A percentile compares a stretch with the other conserved stretches of the same genome.
phyloP scores from a whole-genome alignment of 495 filamentous ascomycete species.

The Penicillium bialowiezense region DNA sequence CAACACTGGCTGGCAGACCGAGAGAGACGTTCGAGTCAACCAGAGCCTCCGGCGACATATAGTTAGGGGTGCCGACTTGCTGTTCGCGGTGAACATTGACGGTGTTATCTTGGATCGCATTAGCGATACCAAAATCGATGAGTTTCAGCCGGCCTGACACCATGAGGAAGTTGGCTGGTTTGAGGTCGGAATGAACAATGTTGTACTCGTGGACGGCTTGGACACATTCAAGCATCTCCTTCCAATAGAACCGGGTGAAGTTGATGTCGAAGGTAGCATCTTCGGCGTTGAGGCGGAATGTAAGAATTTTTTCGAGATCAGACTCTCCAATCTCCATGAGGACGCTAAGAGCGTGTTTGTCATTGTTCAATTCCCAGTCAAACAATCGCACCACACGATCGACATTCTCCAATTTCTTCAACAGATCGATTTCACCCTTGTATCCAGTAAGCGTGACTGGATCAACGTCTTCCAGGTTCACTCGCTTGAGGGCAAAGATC shows the following conservation, averaged over 20 bases:
- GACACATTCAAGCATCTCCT: slow-evolving; percentile 97
- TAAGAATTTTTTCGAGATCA: slow-evolving; percentile 87
- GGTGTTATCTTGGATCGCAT: slow-evolving; percentile 93
- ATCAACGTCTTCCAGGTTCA: slow-evolving; percentile 87
- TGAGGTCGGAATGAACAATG: slow-evolving; percentile 94
- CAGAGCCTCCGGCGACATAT: slow-evolving; percentile 95
- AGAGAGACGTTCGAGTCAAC: slow-evolving; percentile 76
- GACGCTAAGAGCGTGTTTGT: slow-evolving; percentile 81
- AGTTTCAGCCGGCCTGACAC: slow-evolving; percentile 80
- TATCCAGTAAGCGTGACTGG: slow-evolving; percentile 79
- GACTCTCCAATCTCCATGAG: slow-evolving; percentile 98
- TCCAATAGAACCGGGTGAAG: slow-evolving; percentile 97
- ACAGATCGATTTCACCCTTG: slow-evolving; percentile 94
- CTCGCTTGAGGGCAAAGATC: slow-evolving; percentile 89
- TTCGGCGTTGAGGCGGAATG: slow-evolving; percentile 66
- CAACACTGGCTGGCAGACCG: slow-evolving; percentile 53
- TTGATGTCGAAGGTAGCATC: slow-evolving; percentile 76
- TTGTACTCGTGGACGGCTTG: slow-evolving; percentile 81
- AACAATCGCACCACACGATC: slow-evolving; percentile 86
- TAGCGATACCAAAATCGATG: slow-evolving; percentile 96
- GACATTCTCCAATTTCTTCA: slow-evolving; percentile 75
- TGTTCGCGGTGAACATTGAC: slow-evolving; percentile 96
- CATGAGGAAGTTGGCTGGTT: slow-evolving; percentile 93
- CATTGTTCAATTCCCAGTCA: slow-evolving; percentile 89
- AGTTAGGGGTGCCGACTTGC: slow-evolving; percentile 94